Evolutionary conservation across 306 rosid genomes (phyloP), one percentile per base, ranked within the genome.

Genomic region (Rosa persica): DNA sequence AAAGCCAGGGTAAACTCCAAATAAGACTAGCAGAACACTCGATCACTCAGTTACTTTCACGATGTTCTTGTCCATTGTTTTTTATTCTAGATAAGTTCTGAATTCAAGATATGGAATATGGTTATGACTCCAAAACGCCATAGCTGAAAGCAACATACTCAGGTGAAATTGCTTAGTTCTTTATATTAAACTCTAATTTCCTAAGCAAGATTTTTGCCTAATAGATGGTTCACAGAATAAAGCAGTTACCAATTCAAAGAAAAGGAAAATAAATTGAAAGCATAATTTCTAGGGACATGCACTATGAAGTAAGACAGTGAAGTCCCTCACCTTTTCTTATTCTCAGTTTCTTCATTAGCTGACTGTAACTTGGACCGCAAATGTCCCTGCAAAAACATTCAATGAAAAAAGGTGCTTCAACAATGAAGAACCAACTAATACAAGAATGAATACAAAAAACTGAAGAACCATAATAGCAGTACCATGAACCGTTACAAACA

Each of bases 281-380:
- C 47, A 51, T 5, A 42, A 9, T 43, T 9, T 64, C 12, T 5
- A 46, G 68, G 49, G 39, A 2, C 48, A 70, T 22, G 62, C 51
- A 64, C 20, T 19, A 64, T 36, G 4, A 25, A 55, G 67, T 23
- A 47, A 36, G 72, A 20, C 23, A 38, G 8, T 46, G 64, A 65
- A 78, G 38, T 76, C 67, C 25, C 78, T 73, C 83, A 91, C 98
- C 93, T 93, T 76, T 86, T 91, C 87, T 92, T 88, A 83, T 43
- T 85, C 61, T 89, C 91, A 81, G 92, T 81, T n/a, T 91, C 97
- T 72, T 91, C 96, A 76, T 91, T 91, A 62, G 98, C 90, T 12
- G 91, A 83, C 25, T 89, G 93, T 77, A 96, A 88, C 87, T 96
- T 97, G 77, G 93, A 89, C 55, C 87, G 92, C 79, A 96, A 90